Percentiles rank a stretch among this genome's conserved stretches.
Evolutionary conservation across 1,139 yeast species (phyloP).

Genomic region (Scheffersomyces illinoinensis): DNA sequence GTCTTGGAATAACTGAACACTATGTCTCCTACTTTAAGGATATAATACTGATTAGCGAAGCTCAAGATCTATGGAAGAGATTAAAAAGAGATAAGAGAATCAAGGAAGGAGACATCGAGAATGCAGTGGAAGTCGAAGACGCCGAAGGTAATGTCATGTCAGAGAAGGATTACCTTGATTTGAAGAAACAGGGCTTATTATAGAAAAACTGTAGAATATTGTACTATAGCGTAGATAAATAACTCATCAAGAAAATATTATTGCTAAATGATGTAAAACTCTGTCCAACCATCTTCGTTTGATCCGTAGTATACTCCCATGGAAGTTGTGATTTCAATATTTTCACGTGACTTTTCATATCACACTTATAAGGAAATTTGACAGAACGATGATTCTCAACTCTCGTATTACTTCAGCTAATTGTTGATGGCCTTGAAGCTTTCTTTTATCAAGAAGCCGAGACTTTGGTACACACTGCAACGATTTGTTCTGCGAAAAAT

Average conservation of each 20-base stretch:
- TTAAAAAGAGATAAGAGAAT: slow-evolving; percentile 40
- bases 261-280: too few species aligned
- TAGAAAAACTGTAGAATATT: slow-evolving; percentile 14
- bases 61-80: slow-evolving; percentile 54
- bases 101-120: slow-evolving; percentile 48
- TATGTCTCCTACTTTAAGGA: slow-evolving; percentile 55
- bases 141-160: slow-evolving; percentile 92
- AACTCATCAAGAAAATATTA: background rate
- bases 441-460: background rate
- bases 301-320: too few species aligned
- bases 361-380: background rate
- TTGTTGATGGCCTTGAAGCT: background rate
- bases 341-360: background rate
- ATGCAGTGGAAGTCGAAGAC: slow-evolving; percentile 82
- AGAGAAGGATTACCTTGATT: slow-evolving; percentile 75
- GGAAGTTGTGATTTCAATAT: background rate
- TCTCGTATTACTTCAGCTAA: background rate
- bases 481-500: background rate
- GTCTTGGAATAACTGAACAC: slow-evolving; percentile 64
- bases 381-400: background rate
- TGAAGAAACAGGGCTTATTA: slow-evolving; percentile 80
- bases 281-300: too few species aligned
- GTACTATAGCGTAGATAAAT: background rate
- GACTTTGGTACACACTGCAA: background rate
- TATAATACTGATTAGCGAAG: slow-evolving; percentile 69